phyloP scores from a whole-genome alignment of 1,284 basidiomycete genomes.

The Hypsizygus ulmarius region DNA sequence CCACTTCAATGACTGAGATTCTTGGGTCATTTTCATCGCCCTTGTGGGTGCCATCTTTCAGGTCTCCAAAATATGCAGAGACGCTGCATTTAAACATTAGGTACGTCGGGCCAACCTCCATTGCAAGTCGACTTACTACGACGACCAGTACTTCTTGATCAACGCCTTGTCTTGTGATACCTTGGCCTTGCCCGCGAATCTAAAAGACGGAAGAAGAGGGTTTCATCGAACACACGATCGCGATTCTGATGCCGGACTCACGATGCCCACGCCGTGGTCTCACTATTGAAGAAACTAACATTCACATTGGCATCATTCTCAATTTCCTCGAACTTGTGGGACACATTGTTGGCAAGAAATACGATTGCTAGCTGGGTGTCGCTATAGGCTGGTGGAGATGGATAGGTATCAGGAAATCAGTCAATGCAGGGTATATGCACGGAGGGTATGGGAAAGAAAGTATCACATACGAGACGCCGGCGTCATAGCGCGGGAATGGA shows the following conservation, averaged over 20 bases:
- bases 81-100: constrained; percentile 37
- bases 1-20: constrained; percentile 77
- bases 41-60: constrained; percentile 84
- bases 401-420: background rate
- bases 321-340: constrained; percentile 77
- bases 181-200: constrained; percentile 69
- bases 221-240: background rate
- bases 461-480: constrained; percentile 58
- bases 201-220: constrained; percentile 19
- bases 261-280: constrained; percentile 82
- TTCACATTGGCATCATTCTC: constrained; percentile 77
- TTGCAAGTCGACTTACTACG: constrained; percentile 40
- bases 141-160: constrained; percentile 71
- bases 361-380: constrained; percentile 53
- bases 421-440: too few species aligned
- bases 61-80: constrained; percentile 83
- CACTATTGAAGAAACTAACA: constrained; percentile 73
- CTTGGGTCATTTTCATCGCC: constrained; percentile 82
- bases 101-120: constrained; percentile 1
- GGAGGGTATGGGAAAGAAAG: constrained; percentile 1
- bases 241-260: constrained; percentile 28
- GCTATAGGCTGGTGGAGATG: constrained; percentile 36
- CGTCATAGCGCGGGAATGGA: constrained; percentile 87
- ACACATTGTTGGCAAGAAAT: constrained; percentile 78
- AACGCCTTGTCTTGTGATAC: constrained; percentile 61